Evolutionary conservation across 2,329 filamentous ascomycete genomes (phyloP), one percentile per base, ranked within the genome.

Genomic region (Colletotrichum karsti): DNA sequence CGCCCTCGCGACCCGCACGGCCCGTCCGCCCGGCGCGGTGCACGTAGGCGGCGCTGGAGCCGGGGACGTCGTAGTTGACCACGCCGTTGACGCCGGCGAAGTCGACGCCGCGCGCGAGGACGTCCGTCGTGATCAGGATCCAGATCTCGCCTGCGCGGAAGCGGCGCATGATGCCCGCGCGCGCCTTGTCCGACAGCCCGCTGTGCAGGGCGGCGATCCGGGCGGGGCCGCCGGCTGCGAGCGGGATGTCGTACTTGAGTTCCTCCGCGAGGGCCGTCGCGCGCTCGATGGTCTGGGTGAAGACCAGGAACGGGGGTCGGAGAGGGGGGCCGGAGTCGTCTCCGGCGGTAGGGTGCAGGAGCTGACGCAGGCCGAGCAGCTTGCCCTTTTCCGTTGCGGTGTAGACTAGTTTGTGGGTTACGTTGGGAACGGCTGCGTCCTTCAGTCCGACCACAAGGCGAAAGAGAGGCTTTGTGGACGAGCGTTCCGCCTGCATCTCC

Each of bases 1-100:
- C 96, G 20, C 95, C 95, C 74, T 93, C 90, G 24, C 95, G 88
- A 0, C 96, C 96, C 0, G 95, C 96, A 22, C 96, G 88, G 0
- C 95, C 96, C 0, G 96, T 98, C 51, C 96, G 89, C 0, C 96
- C 96, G 0, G 96, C 94, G 10, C 96, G 93, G 80, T 99, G 96
- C 7, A 99, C 92, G 76, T 99, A 99, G 1, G 90, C 90, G 0
- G 95, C 95, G 5, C 92, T 92, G 0, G 93, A 95, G n/a, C 91
- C 93, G 0, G 96, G 96, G 8, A 98, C 94, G 78, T 99, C 96
- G 81, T 98, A 99, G 81, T 98, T 99, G 57, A 99, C 93, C 0
- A 99, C 95, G 50, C 95, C 94, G 75, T 98, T 98, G 70, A 99
- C 91, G 55, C 96, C 96, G 8, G 93, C 90, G 82, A 99, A 98